Base-by-base conservation (phyloP, 352 stramenopile genomes). In the Pythium coloratum region DNA sequence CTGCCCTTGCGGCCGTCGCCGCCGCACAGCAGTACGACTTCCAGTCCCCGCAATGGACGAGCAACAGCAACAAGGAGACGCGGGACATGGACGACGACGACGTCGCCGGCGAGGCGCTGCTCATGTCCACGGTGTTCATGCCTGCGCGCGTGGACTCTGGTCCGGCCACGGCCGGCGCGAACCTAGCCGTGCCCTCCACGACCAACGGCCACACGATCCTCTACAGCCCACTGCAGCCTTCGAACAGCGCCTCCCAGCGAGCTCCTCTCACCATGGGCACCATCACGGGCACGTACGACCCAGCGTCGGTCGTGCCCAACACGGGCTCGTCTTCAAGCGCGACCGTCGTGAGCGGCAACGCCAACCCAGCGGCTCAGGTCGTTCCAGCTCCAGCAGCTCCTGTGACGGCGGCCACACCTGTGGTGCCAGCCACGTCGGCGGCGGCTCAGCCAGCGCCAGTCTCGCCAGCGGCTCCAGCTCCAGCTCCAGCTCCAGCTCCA, bases 121-220 rank as follows among this genome's bases (percentile, higher is more conserved):
- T 71, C 53, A 71, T 50, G 66, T 71, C 66, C 33, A 59, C 66
- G 14, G 66, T 58, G 40, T 71, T 71, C 28, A 62, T 58, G 58
- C 66, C 66, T 10, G 66, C 66, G 12, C 59, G 59, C 8, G 66
- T 71, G 44, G 59, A 67, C 44, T 44, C 57, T 10, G 54, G 59
- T 0, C 50, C 64, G 16, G 66, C 42, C 33, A 67, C 42, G 5
- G 51, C 26, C 0, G 64, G 58, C 18, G 36, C 56, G 2, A 64
- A 30, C 56, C 56, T 66, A 36, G 58, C 57, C 4, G 58, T 66
- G 18, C 65, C 65, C 3, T 66, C 59, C 10, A 71, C 51, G n/a
- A 13, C n/a, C 36, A 64, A 66, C 47, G 59, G 66, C 33, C 66
- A 71, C 66, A 50, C 51, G 14, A 47, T 71, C 46, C 6, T 57